Base-by-base conservation (phyloP, 257 asterid genomes). In the Solanum paucissectum region DNA sequence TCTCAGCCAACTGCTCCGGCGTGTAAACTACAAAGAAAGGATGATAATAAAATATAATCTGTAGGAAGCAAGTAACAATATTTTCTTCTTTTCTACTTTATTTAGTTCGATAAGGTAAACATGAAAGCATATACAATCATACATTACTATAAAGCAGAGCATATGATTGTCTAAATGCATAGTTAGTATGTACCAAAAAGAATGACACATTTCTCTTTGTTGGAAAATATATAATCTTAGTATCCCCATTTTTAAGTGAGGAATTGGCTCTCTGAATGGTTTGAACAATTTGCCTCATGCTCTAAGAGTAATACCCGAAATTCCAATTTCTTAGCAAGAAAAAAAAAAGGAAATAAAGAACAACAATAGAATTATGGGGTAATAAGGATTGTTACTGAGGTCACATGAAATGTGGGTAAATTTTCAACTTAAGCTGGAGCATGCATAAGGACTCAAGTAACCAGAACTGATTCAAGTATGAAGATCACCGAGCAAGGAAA, bases 1-100 rank as follows among this genome's bases (percentile, higher is more conserved):
- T 95, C 93, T 94, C 98, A 10, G 98, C 98, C 93, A 96, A 93
- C 93, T 96, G 94, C 91, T 96, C 98, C 40, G 98, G 96, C 3
- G 99, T 95, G 90, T 93, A 95, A 87, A 96, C 98, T 96, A 98
- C 87, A 84, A 86, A 79, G 68, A 85, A 83, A 87, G 38, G 64
- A 87, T 27, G 68, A 49, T 32, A 29, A 86, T 52, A 49, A 46
- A 81, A 29, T 29, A 81, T 81, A 16, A 81, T 81, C 16, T 81
- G 85, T 46, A 9, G 85, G 42, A 32, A 46, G 42, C 29, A 46
- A 46, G 68, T 29, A 81, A 81, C 68, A 81, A 81, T 46, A 6
- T 16, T 77, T 81, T 81, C 11, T 18, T 79, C 27, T 79, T 16
- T 44, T 25, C 36, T 14, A 42, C 6, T 44, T 46, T 81, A 21